phyloP scores from a whole-genome alignment of 2,329 filamentous ascomycete species.

The Sporothrix dimorphospora region DNA sequence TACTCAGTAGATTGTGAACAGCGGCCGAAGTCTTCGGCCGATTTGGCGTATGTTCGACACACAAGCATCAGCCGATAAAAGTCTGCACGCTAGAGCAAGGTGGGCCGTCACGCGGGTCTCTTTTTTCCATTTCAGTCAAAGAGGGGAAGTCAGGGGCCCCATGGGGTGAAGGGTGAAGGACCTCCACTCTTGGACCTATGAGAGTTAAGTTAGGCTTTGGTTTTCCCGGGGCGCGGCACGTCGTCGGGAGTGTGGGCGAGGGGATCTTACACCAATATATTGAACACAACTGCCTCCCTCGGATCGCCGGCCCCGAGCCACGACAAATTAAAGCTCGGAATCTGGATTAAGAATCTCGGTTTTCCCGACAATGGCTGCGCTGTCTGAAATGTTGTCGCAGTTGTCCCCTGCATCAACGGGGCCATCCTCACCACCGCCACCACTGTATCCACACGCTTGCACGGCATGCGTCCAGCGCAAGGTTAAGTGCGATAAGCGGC shows the following conservation, averaged over 20 bases:
- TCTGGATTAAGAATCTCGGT: too few relatives aligned
- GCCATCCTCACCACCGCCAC: neutral
- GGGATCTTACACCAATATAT: neutral
- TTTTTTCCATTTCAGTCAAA: neutral
- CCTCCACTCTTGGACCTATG: neutral
- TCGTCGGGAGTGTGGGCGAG: neutral
- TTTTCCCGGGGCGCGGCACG: neutral
- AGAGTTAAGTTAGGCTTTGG: neutral
- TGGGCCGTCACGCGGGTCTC: neutral
- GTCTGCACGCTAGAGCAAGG: neutral
- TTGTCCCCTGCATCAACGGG: neutral
- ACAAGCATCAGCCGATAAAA: neutral
- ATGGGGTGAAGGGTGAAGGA: neutral
- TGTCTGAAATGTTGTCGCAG: neutral
- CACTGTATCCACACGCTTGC: neutral
- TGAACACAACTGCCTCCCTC: neutral
- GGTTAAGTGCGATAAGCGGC: neutral
- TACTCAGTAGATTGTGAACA: too few relatives aligned
- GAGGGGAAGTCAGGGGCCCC: neutral
- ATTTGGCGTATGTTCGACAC: too few relatives aligned
- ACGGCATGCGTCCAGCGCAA: neutral
- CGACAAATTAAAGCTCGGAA: neutral
- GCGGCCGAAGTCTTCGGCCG: neutral
- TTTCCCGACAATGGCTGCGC: too few relatives aligned
- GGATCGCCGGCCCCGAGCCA: neutral